These are phyloP conservation scores for Phytophthora uliginosa DNA, from an alignment of 352 stramenopile genomes.

Conservation along the genomic window DNA sequence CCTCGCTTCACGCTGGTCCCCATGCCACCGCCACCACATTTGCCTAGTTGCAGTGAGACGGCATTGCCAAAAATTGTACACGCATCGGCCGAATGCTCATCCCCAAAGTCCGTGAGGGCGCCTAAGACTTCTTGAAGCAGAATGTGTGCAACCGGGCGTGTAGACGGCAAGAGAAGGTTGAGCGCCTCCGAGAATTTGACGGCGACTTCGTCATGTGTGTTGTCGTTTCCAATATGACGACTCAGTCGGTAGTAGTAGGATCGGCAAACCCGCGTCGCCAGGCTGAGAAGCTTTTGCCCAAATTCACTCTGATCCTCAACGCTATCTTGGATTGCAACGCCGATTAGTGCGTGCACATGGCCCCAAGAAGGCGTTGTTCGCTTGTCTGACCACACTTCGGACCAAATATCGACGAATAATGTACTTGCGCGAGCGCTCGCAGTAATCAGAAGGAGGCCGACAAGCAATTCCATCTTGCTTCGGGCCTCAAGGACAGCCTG, in stretches of 20 bases:
- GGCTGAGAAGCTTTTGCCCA: conserved; percentile 31
- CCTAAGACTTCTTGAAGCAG: conserved; percentile 40
- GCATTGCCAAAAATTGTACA: conserved; percentile 43
- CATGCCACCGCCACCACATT: conserved; percentile 23
- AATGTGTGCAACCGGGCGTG: conserved; percentile 8
- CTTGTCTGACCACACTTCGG: conserved; percentile 48
- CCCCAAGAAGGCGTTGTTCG: conserved; percentile 45
- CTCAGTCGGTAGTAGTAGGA: conserved; percentile 36
- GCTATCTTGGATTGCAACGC: conserved; percentile 26
- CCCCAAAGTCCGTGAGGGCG: conserved; percentile 27
- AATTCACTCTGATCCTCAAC: conserved; percentile 24
- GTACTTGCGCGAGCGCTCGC: conserved; percentile 26
- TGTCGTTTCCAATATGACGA: conserved; percentile 10
- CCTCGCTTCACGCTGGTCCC: conserved; percentile 33
- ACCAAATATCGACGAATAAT: conserved; percentile 63
- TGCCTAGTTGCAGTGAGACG: conserved; percentile 37
- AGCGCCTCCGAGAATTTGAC: conserved; percentile 42
- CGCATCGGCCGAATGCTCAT: conserved; percentile 6
- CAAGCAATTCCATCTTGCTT: conserved; percentile 37
- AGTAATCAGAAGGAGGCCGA: conserved; percentile 30
- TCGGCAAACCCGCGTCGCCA: conserved; percentile 29
- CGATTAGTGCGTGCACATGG: conserved; percentile 53
- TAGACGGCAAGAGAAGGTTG: conserved; percentile 37
- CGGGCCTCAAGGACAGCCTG: conserved; percentile 26
- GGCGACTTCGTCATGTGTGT: conserved; percentile 20